Evolutionary conservation across 176 grass and related monocot species (phyloP).

Genomic region (Paspalum vaginatum): DNA sequence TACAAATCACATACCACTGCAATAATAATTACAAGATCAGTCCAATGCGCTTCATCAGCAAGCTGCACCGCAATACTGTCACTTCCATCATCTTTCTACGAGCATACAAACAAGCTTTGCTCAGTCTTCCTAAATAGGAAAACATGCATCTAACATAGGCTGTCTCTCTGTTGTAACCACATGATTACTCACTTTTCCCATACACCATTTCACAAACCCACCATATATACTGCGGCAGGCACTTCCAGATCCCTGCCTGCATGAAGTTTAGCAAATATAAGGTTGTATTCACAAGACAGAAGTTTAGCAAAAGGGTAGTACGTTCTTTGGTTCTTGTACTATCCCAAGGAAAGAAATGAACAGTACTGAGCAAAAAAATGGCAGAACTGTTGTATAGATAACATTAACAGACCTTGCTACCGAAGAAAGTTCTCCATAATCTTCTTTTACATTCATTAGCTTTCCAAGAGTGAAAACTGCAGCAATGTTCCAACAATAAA

Average conservation of each 20-base stretch:
- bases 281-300: constrained; percentile 25
- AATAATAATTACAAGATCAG: constrained; percentile 93
- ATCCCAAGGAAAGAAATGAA: constrained; percentile 23
- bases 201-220: constrained; percentile 96
- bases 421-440: constrained; percentile 69
- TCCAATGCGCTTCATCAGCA: constrained; percentile 79
- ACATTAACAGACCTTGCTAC: constrained; percentile 63
- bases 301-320: background rate
- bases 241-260: constrained; percentile 91
- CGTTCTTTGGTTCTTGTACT: background rate
- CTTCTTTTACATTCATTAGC: constrained; percentile 86
- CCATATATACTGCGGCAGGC: constrained; percentile 93
- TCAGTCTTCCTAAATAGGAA: constrained; percentile 9
- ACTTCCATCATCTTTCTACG: constrained; percentile 70
- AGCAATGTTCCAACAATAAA: constrained; percentile 8
- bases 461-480: constrained; percentile 86
- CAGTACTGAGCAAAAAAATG: constrained; percentile 1
- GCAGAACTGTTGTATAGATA: background rate
- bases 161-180: background rate
- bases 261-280: constrained; percentile 32
- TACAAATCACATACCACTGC: constrained; percentile 71
- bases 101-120: constrained; percentile 16
- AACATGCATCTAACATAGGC: constrained; percentile 6
- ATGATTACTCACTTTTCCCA: constrained; percentile 76
- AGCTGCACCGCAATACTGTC: constrained; percentile 82